Percentiles rank a stretch among this genome's conserved stretches.
Conservation (phyloP, 192 early-diverging fungal species). For the Gaertneriomyces sp. region DNA sequence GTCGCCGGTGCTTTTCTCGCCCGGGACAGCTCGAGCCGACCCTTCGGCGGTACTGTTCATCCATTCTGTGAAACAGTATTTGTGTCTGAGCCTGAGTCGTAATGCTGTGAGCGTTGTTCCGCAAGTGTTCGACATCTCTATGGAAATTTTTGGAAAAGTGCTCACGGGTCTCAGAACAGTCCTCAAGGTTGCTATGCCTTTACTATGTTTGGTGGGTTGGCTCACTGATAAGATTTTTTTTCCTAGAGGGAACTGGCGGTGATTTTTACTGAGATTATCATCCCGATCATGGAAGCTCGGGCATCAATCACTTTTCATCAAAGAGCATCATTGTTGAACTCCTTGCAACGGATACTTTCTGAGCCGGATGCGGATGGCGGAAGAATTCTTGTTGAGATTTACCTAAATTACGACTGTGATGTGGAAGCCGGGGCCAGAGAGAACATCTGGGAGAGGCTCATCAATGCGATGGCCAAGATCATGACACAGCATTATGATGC, state of each 20-base stretch:
- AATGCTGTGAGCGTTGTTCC: conserved; percentile 76
- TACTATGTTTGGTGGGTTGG: conserved; percentile 5
- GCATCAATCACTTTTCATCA: conserved; percentile 61
- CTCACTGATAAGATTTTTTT: conserved; percentile 10
- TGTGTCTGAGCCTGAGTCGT: conserved; percentile 76
- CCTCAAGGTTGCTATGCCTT: conserved; percentile 55
- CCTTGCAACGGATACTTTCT: conserved; percentile 61
- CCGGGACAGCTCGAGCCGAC: conserved; percentile 21
- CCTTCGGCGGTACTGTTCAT: conserved; percentile 64
- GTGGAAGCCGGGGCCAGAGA: conserved; percentile 64
- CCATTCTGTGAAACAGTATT: conserved; percentile 80
- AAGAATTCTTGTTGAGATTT: conserved; percentile 81
- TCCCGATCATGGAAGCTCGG: conserved; percentile 83
- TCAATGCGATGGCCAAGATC: conserved; percentile 64
- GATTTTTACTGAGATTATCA: conserved; percentile 82
- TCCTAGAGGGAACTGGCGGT: conserved; percentile 79
- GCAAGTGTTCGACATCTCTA: conserved; percentile 75
- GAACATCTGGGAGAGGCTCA: conserved; percentile 88
- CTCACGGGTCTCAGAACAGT: conserved; percentile 64
- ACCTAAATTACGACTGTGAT: conserved; percentile 93
- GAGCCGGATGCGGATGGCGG: conserved; percentile 60
- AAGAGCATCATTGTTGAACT: conserved; percentile 68
- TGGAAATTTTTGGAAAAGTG: conserved; percentile 80
- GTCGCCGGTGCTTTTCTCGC: conserved; percentile 43
- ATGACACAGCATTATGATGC: conserved; percentile 44